Base-by-base conservation (phyloP, 2,329 filamentous ascomycete species). In the Fonsecaea nubica region DNA sequence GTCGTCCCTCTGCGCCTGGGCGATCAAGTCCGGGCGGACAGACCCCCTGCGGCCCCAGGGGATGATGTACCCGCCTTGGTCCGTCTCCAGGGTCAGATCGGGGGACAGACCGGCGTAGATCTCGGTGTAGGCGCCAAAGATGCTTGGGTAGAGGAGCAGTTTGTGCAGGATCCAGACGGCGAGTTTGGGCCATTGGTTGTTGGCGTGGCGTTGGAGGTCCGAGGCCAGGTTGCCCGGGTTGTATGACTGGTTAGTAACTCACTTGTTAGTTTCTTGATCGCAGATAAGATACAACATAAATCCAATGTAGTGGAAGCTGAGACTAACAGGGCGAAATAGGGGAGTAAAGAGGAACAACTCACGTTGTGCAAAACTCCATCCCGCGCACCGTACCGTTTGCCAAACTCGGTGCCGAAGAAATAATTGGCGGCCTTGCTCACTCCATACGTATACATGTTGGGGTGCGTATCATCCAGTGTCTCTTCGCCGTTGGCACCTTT, bases 111-210 rank as follows among this genome's bases (percentile, higher is more conserved):
- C 83, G 0, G 82, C 79, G 65, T 79, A 86, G 0, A 86, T 69
- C 65, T 82, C 78, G 0, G 83, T 83, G 70, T 84, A 85, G 0
- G 82, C 83, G 0, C 83, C 84, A 53, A 76, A 79, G 8, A 75
- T 67, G 8, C 74, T 33, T 5, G 72, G 67, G 54, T 77, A 75
- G n/a, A 76, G 72, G 4, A 76, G 8, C 18, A 53, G 10, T 4
- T 62, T 53, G 36, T 52, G 8, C 8, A 69, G 21, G 8, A 61
- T 10, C 54, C 56, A 59, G 4, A 8, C n/a, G 3, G 38, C 25
- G 32, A 45, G 36, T n/a, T 18, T 13, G 13, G 58, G 52, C 15
- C 35, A 59, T 35, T 62, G 52, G 25, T 6, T 6, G 25, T 18
- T 4, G 21, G 67, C 32, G 58, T 79, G 72, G 35, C 77, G 69